phyloP scores from a whole-genome alignment of 2,329 filamentous ascomycete genomes.

The Colletotrichum graminicola region DNA sequence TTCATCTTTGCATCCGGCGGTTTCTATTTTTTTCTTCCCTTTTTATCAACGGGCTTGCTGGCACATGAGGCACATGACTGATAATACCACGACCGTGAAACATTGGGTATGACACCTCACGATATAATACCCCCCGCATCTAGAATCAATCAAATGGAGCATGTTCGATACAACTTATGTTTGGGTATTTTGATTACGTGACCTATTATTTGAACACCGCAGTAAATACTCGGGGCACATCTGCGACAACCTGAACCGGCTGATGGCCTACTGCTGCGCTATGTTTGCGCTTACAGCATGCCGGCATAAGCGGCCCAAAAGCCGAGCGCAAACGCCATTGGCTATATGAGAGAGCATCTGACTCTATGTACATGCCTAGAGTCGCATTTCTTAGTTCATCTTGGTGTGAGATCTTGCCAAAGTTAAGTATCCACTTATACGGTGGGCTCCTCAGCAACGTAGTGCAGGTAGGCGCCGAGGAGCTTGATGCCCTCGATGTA shows the following conservation, averaged over 20 bases:
- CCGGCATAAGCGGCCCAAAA: conserved; percentile 16
- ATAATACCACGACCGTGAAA: conserved; percentile 24
- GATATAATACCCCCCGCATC: conserved; percentile 32
- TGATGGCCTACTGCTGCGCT: not conserved
- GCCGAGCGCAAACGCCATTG: conserved; percentile 6
- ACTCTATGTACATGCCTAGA: not conserved
- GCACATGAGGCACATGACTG: not conserved
- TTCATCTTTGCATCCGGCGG: conserved; percentile 19
- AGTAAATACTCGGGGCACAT: conserved; percentile 4
- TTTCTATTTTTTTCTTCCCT: not conserved
- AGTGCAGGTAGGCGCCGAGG: conserved; percentile 93
- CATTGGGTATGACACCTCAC: conserved; percentile 14
- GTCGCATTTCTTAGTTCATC: conserved; percentile 2
- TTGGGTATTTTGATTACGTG: conserved; percentile 39
- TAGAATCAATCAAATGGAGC: conserved; percentile 19
- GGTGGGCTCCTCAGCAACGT: conserved; percentile 89
- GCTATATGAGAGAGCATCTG: not conserved
- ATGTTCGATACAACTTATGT: conserved; percentile 11
- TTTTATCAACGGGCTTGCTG: not conserved
- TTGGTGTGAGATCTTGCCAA: not conserved
- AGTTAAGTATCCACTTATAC: conserved; percentile 44
- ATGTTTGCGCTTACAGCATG: not conserved
- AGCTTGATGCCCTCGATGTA: conserved; percentile 99
- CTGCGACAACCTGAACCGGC: not conserved
- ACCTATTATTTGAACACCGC: conserved; percentile 1